phyloP scores from a whole-genome alignment of 345 rosid species.

The Rhodamnia rubescens region DNA sequence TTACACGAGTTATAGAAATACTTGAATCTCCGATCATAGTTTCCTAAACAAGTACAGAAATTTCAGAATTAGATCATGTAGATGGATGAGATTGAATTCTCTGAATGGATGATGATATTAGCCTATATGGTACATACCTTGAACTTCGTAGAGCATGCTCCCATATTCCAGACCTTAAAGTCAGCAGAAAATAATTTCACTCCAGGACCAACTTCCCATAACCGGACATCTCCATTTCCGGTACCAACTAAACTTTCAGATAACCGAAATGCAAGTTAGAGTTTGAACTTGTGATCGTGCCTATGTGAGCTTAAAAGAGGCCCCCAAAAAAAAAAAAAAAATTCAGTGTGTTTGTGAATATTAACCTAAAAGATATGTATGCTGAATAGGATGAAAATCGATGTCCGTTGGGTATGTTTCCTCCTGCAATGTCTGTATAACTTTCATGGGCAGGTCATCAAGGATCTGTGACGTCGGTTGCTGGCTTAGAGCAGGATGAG shows the following conservation, averaged over 20 bases:
- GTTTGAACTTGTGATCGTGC: background rate
- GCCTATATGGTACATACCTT: constrained; percentile 15
- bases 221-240: constrained; percentile 31
- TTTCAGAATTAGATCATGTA: constrained; percentile 2
- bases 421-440: constrained; percentile 33
- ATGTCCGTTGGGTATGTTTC: constrained; percentile 54
- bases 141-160: constrained; percentile 31
- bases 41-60: constrained; percentile 14
- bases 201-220: constrained; percentile 60
- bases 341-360: background rate
- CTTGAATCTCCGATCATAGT: constrained; percentile 23
- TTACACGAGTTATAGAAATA: constrained; percentile 28
- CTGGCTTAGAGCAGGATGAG: background rate
- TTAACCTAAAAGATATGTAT: constrained; percentile 59
- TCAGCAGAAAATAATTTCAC: constrained; percentile 32
- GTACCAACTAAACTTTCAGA: constrained; percentile 46
- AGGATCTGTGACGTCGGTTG: background rate
- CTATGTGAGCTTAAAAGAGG: background rate
- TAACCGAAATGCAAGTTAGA: background rate
- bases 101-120: background rate
- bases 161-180: constrained; percentile 65
- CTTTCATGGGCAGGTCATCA: constrained; percentile 41
- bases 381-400: constrained; percentile 72
- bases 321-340: background rate
- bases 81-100: background rate